phyloP scores from a whole-genome alignment of 1,284 basidiomycete species.

The Trametes polyzona region DNA sequence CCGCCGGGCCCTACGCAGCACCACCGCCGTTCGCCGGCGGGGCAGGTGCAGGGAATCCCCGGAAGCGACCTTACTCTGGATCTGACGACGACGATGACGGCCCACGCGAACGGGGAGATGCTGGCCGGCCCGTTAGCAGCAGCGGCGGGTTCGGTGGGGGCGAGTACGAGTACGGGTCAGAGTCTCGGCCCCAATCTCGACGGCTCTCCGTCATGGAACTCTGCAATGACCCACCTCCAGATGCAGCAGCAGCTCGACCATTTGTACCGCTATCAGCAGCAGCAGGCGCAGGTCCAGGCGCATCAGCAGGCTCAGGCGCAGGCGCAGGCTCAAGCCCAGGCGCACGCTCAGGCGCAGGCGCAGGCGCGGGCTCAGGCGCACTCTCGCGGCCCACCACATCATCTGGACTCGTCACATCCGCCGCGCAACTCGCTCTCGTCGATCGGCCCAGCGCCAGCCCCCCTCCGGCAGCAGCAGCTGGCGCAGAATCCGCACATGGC shows the following conservation, averaged over 20 bases:
- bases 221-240: conserved; percentile 64
- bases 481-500: conserved; percentile 23
- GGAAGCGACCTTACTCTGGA: conserved; percentile 63
- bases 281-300: conserved; percentile 18
- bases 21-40: conserved; percentile 19
- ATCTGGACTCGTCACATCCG: conserved; percentile 51
- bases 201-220: conserved; percentile 84
- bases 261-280: conserved; percentile 34
- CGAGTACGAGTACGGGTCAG: conserved; percentile 63
- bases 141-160: conserved; percentile 32
- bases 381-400: conserved; percentile 51
- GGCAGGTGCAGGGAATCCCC: conserved; percentile 50
- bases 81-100: conserved; percentile 52
- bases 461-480: conserved; percentile 30
- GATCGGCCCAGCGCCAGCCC: conserved; percentile 37
- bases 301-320: conserved; percentile 10
- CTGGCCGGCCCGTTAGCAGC: conserved; percentile 37
- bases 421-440: conserved; percentile 52
- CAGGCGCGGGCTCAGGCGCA: conserved; percentile 29
- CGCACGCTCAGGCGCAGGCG: conserved; percentile 3
- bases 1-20: conserved; percentile 45
- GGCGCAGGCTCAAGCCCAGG: conserved; percentile 6
- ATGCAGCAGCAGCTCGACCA: conserved; percentile 38
- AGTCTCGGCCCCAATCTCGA: conserved; percentile 75
- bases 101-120: conserved; percentile 39